phyloP scores from a whole-genome alignment of 441 rosid species.

The Adansonia rubrostipa region DNA sequence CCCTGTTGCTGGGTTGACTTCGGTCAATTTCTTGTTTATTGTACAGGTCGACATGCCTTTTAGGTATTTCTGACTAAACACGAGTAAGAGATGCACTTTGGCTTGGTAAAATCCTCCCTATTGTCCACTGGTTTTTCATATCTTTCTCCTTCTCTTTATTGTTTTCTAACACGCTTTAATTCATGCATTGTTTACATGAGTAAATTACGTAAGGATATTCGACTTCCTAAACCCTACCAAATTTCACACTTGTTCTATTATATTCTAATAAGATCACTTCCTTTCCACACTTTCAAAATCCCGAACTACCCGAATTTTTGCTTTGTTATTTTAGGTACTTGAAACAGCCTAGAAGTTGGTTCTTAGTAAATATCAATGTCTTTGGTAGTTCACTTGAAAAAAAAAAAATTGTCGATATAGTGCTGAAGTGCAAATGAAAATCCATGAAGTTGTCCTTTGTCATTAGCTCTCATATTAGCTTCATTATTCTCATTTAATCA shows the following conservation, averaged over 20 bases:
- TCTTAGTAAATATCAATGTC: neutral
- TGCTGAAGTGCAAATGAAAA: neutral
- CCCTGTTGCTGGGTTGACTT: neutral
- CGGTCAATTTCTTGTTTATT: neutral
- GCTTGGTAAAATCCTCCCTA: neutral
- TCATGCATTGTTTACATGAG: neutral
- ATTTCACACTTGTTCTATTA: neutral
- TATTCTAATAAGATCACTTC: neutral
- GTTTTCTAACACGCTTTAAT: neutral
- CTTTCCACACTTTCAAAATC: neutral
- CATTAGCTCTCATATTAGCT: neutral
- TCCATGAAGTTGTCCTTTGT: neutral
- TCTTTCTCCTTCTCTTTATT: slow-evolving; percentile 6
- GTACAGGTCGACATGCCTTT: neutral
- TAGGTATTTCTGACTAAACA: neutral
- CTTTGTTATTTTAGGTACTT: no score
- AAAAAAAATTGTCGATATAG: neutral
- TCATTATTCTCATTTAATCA: neutral
- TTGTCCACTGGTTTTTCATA: neutral
- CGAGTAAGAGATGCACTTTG: neutral
- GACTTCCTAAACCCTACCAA: neutral
- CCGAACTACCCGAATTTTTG: neutral
- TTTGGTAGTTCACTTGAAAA: slow-evolving; percentile 1
- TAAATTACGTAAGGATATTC: neutral
- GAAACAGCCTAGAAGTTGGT: neutral